Conservation (phyloP, 23 red algal species). For the Gracilaria vermiculophylla region DNA sequence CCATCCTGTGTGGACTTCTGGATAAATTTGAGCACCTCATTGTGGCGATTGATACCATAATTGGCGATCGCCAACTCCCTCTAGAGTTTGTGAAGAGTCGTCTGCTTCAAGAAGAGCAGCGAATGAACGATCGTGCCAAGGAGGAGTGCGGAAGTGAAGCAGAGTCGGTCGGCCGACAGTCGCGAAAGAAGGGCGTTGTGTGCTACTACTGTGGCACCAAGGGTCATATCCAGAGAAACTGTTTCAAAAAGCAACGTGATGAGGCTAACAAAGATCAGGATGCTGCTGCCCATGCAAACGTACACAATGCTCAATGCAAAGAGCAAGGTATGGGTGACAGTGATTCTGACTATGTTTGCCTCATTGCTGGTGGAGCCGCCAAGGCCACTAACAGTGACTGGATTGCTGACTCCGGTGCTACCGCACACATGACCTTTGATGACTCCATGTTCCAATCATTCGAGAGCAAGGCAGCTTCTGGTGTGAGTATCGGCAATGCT, state of each 20-base stretch:
- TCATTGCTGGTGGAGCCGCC: slow-evolving; percentile 1
- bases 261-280: slow-evolving; percentile 2
- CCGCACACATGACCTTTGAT: slow-evolving; percentile 12
- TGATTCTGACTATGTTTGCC: slow-evolving; percentile 24
- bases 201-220: slow-evolving; percentile 14
- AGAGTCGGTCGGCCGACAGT: too few relatives aligned
- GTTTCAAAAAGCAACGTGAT: slow-evolving; percentile 26
- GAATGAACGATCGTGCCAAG: not conserved
- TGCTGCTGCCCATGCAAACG: not conserved
- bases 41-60: slow-evolving; percentile 16
- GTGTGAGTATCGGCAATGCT: slow-evolving; percentile 15
- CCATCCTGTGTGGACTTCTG: slow-evolving; percentile 9
- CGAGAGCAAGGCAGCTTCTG: not conserved
- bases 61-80: slow-evolving; percentile 14
- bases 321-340: not conserved
- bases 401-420: not conserved
- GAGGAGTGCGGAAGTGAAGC: not conserved
- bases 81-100: slow-evolving; percentile 58
- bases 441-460: slow-evolving; percentile 15
- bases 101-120: slow-evolving; percentile 42
- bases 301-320: not conserved
- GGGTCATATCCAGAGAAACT: slow-evolving; percentile 19
- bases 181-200: not conserved
- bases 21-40: slow-evolving; percentile 20
- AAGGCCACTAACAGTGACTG: slow-evolving; percentile 21